phyloP scores from a whole-genome alignment of 768 basidiomycete species.

The Albatrellus ellisii region DNA sequence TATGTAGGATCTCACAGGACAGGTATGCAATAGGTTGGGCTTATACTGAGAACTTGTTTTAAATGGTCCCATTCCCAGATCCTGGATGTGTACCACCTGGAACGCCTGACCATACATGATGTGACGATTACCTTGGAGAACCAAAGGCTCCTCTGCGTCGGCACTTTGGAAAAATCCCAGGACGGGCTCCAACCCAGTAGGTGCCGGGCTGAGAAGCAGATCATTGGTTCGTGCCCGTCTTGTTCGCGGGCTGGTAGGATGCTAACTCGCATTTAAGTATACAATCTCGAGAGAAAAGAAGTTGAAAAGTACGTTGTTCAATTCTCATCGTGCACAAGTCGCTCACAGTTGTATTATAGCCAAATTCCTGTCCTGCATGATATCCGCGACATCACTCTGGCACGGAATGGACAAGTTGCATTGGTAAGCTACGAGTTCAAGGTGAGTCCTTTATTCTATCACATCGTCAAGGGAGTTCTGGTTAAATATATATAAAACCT shows the following conservation, averaged over 20 bases:
- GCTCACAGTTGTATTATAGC: constrained; percentile 22
- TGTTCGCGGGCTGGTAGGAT: background rate
- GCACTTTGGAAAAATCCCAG: constrained; percentile 49
- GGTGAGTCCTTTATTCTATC: constrained; percentile 22
- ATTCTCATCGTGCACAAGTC: constrained; percentile 2
- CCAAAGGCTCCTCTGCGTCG: constrained; percentile 52
- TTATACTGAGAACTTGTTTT: background rate
- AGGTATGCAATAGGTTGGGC: constrained; percentile 23
- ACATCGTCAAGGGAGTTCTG: background rate
- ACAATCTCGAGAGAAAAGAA: constrained; percentile 49
- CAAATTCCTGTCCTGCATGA: constrained; percentile 64
- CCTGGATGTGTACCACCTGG: constrained; percentile 43
- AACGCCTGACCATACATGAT: constrained; percentile 52
- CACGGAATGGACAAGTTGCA: constrained; percentile 45
- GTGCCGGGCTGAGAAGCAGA: constrained; percentile 59
- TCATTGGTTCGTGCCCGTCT: constrained; percentile 37
- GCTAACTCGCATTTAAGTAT: constrained; percentile 29
- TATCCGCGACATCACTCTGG: constrained; percentile 56
- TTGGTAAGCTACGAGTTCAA: constrained; percentile 66
- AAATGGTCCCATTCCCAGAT: constrained; percentile 22
- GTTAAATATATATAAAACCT: background rate
- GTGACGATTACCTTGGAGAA: constrained; percentile 58
- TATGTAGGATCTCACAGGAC: constrained; percentile 42
- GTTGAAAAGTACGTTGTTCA: constrained; percentile 44
- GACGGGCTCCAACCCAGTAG: constrained; percentile 55